Base-by-base conservation (phyloP, 208 protist species). In the Perkinsela sp. region DNA sequence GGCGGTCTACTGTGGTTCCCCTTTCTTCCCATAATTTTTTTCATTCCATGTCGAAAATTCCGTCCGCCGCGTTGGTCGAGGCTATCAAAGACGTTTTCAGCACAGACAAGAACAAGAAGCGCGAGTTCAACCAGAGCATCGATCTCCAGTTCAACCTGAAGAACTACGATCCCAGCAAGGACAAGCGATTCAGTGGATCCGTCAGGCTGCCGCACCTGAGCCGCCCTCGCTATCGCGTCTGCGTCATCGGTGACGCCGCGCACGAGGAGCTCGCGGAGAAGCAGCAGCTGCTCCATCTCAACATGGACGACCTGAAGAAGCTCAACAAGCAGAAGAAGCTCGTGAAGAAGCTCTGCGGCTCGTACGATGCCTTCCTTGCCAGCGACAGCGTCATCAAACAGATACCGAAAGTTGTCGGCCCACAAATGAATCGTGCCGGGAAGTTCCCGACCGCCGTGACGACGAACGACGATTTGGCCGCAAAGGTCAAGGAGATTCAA, bases 281-380 rank as follows among this genome's bases (percentile, higher is more conserved):
- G 71, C 71, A 77, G 13, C 82, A 88, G 76, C 69, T 92, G 32
- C 84, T 85, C 68, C 88, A 96, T 69, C 94, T 96, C 85, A 90
- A 79, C 77, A 83, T 95, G 71, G 96, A 98, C 70, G 92, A 94
- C 69, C 84, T 99, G 30, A 98, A 97, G 85, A 96, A 96, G 80
- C 81, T 98, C 68, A 98, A 98, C 86, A 98, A 98, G 88, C 95
- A 98, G 84, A 98, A 98, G 86, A 99, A 98, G 91, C 77, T 93
- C 16, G 89, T 99, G 74, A 98, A 98, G 90, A 98, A 97, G 82
- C 88, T 97, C 82, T 95, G 92, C 78, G 85, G 92, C 78, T 82
- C 93, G 78, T 98, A 98, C 88, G 89, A 98, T 80, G 88, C 91
- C 72, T 98, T 99, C 94, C 81, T 98, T 28, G 79, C 90, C 28